Percentiles rank a stretch among this genome's conserved stretches.
phyloP scores from a whole-genome alignment of 129 eudicot species.

The Centaurea solstitialis region DNA sequence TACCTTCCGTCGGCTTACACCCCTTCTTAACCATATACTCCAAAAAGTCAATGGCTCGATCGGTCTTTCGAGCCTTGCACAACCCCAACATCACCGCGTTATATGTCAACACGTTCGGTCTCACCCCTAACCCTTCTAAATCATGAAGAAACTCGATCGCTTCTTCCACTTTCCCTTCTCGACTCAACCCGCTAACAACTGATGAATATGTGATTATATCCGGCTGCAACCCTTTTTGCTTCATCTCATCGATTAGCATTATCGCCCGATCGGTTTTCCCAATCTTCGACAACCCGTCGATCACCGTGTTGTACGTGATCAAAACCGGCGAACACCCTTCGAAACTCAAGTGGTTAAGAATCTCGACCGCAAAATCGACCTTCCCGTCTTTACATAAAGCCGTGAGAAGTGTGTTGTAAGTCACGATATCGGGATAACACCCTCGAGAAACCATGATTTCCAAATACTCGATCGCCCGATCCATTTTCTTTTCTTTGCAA shows the following conservation, averaged over 20 bases:
- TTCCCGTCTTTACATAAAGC: slow-evolving; percentile 90
- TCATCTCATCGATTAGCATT: slow-evolving; percentile 67
- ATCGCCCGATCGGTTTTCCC: slow-evolving; percentile 70
- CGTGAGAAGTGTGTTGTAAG: slow-evolving; percentile 70
- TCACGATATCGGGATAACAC: slow-evolving; percentile 82
- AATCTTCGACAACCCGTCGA: slow-evolving; percentile 68
- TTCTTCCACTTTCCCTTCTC: slow-evolving; percentile 79
- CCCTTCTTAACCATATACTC: slow-evolving; percentile 68
- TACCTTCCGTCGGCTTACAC: slow-evolving; percentile 77
- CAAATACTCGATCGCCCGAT: slow-evolving; percentile 74
- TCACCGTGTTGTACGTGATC: slow-evolving; percentile 84
- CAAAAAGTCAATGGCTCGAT: slow-evolving; percentile 80
- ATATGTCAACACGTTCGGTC: slow-evolving; percentile 68
- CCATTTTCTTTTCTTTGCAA: slow-evolving; percentile 90
- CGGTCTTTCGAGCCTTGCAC: slow-evolving; percentile 74
- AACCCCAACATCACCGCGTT: slow-evolving; percentile 75
- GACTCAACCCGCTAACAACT: slow-evolving; percentile 67
- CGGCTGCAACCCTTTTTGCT: slow-evolving; percentile 70
- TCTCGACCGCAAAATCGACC: slow-evolving; percentile 70
- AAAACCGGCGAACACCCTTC: slow-evolving; percentile 83
- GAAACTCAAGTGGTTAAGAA: slow-evolving; percentile 61
- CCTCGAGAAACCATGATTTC: slow-evolving; percentile 77
- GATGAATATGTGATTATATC: slow-evolving; percentile 68
- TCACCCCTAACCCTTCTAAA: slow-evolving; percentile 55
- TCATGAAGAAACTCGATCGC: slow-evolving; percentile 66